Percentiles rank a stretch among this genome's conserved stretches.
phyloP scores from a whole-genome alignment of 2,329 filamentous ascomycete species.

The Penicillium sp. region DNA sequence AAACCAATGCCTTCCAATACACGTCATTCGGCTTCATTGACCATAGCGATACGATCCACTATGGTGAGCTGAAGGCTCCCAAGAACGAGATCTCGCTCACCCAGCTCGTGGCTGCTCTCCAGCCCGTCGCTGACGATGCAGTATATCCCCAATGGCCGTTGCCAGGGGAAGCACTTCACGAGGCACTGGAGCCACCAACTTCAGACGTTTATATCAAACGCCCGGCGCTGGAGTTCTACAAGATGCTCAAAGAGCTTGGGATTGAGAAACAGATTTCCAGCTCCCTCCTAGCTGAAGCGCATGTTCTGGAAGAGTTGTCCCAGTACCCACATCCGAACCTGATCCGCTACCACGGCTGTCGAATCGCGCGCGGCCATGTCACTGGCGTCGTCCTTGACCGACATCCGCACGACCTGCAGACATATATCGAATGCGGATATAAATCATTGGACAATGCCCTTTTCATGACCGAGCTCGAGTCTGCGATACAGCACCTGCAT shows the following conservation, averaged over 20 bases:
- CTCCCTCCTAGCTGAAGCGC: conserved; percentile 6
- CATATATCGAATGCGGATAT: neutral
- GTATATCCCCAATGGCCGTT: conserved; percentile 1
- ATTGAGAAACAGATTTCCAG: neutral
- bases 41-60: neutral
- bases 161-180: neutral
- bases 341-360: conserved; percentile 20
- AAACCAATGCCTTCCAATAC: conserved; percentile 1
- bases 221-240: neutral
- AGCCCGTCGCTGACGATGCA: neutral
- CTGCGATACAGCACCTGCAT: conserved; percentile 25
- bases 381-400: conserved; percentile 21
- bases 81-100: neutral
- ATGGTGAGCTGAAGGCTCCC: neutral
- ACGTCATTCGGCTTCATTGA: neutral
- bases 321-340: conserved; percentile 29
- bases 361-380: conserved; percentile 14
- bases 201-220: neutral
- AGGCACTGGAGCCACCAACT: neutral
- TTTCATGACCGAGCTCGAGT: conserved; percentile 18
- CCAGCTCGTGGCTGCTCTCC: neutral
- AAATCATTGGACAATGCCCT: neutral
- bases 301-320: conserved; percentile 15
- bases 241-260: neutral
- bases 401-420: conserved; percentile 7